Conservation (phyloP, 257 asterid species). For the Prunella vulgaris region DNA sequence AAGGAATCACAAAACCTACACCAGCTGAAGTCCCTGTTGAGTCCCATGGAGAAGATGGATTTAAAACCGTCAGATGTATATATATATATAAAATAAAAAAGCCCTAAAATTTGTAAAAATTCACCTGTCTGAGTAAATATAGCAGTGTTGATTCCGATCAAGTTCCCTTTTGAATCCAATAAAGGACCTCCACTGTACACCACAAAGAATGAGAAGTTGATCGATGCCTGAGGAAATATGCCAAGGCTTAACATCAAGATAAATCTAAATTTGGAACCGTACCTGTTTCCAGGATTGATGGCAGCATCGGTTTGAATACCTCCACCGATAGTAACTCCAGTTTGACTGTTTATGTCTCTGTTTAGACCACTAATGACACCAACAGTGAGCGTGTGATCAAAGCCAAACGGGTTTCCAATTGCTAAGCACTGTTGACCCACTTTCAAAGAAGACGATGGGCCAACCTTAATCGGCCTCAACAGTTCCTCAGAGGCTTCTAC, state of each 20-base stretch:
- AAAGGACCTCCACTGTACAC: conserved; percentile 90
- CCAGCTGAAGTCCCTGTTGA: conserved; percentile 95
- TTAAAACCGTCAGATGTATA: neutral
- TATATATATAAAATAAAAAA: too few species aligned
- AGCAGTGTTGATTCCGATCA: conserved; percentile 94
- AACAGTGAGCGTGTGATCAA: conserved; percentile 95
- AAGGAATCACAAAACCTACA: conserved; percentile 94
- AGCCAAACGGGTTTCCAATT: conserved; percentile 97
- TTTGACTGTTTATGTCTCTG: conserved; percentile 90
- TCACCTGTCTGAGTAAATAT: conserved; percentile 93
- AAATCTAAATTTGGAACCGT: neutral
- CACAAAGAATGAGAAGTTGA: neutral
- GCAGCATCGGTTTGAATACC: conserved; percentile 99
- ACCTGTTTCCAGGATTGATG: conserved; percentile 99
- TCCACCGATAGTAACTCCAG: conserved; percentile 95
- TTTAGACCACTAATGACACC: conserved; percentile 94
- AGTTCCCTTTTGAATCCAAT: conserved; percentile 80
- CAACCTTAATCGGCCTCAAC: conserved; percentile 73
- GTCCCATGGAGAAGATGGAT: neutral
- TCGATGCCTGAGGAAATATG: neutral
- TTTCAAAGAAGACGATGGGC: conserved; percentile 67
- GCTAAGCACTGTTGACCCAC: conserved; percentile 97
- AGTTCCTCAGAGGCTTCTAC: conserved; percentile 80
- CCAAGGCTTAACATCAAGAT: conserved; percentile 2
- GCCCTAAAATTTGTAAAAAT: neutral